Percentiles rank a stretch among this genome's conserved stretches.
Evolutionary conservation across 257 asterid genomes (phyloP).

Genomic region (Linderniella brevidens): DNA sequence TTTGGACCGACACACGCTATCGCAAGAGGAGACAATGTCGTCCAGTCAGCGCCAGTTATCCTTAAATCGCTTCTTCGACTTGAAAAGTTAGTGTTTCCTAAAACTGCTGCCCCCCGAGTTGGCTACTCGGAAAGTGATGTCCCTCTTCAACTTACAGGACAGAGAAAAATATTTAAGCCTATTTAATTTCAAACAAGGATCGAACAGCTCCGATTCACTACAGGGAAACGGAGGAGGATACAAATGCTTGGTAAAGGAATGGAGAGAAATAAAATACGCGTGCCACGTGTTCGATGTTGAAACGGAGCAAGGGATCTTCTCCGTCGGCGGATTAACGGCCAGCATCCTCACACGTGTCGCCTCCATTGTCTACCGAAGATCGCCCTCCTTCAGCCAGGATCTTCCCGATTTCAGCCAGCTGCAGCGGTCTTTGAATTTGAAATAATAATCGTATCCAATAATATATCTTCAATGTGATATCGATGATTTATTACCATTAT

Average conservation of each 20-base stretch:
- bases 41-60: no score
- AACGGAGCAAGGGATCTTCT: slow-evolving; percentile 19
- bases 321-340: slow-evolving; percentile 35
- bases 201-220: background rate
- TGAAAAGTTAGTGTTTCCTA: no score
- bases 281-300: slow-evolving; percentile 28
- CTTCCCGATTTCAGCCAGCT: slow-evolving; percentile 43
- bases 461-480: no score
- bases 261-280: slow-evolving; percentile 27
- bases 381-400: slow-evolving; percentile 29
- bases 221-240: slow-evolving; percentile 22
- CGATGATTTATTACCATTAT: no score
- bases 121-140: no score
- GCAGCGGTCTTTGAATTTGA: slow-evolving; percentile 15
- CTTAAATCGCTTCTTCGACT: no score
- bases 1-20: no score
- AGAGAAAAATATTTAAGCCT: background rate
- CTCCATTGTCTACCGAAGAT: slow-evolving; percentile 22
- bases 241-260: slow-evolving; percentile 27
- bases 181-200: background rate
- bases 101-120: no score
- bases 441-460: slow-evolving; percentile 1
- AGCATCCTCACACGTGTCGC: slow-evolving; percentile 37
- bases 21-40: no score
- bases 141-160: no score